These are phyloP conservation scores for Pisolithus microcarpus DNA, from an alignment of 768 basidiomycete genomes.

Conservation along the genomic window DNA sequence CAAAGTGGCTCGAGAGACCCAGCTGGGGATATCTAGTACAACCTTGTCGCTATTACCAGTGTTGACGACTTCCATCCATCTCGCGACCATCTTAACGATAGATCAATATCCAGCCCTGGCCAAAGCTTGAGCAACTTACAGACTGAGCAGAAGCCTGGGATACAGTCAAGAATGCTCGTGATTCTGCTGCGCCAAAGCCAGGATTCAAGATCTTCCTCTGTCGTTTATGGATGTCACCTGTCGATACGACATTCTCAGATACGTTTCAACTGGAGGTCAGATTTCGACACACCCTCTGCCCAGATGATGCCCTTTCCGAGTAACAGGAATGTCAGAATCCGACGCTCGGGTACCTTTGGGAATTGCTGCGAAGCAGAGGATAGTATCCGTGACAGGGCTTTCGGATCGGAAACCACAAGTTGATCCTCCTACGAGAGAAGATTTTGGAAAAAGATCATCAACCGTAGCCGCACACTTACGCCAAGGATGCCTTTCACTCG, in stretches of 20 bases:
- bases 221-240: slow-evolving; percentile 42
- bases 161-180: slow-evolving; percentile 43
- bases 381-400: slow-evolving; percentile 35
- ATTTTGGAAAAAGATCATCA: slow-evolving; percentile 4
- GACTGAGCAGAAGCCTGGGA: slow-evolving; percentile 34
- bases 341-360: slow-evolving; percentile 27
- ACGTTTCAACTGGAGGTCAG: slow-evolving; percentile 6
- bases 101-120: not conserved
- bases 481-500: slow-evolving; percentile 23
- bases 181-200: slow-evolving; percentile 47
- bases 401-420: slow-evolving; percentile 41
- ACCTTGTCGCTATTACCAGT: slow-evolving; percentile 5
- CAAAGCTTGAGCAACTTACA: slow-evolving; percentile 5
- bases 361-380: slow-evolving; percentile 39
- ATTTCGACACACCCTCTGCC: slow-evolving; percentile 31
- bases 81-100: slow-evolving; percentile 14
- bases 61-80: slow-evolving; percentile 18
- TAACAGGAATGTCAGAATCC: slow-evolving; percentile 9
- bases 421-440: slow-evolving; percentile 32
- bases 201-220: slow-evolving; percentile 50
- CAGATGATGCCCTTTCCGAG: slow-evolving; percentile 32
- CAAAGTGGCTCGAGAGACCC: slow-evolving; percentile 39
- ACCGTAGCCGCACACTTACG: slow-evolving; percentile 6
- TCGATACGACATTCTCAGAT: not conserved
- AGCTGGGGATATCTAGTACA: slow-evolving; percentile 18